Evolutionary conservation across 768 basidiomycete species (phyloP).

Genomic region (Strobilomyces confusus): DNA sequence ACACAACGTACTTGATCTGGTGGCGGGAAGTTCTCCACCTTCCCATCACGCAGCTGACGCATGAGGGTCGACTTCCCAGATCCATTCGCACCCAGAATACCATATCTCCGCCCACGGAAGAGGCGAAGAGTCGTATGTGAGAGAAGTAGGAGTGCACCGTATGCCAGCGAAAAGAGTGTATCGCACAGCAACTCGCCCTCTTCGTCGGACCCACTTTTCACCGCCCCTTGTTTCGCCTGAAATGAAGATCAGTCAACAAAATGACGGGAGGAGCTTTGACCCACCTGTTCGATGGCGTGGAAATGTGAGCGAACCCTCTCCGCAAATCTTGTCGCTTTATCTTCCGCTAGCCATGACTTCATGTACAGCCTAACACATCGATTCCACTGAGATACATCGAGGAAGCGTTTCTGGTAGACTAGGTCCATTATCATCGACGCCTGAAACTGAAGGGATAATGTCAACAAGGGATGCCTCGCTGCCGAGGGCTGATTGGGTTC

Average conservation of each 20-base stretch:
- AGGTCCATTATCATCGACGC: conserved; percentile 77
- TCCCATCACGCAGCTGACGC: conserved; percentile 92
- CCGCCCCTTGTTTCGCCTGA: conserved; percentile 56
- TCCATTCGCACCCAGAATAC: conserved; percentile 94
- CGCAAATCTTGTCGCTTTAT: conserved; percentile 47
- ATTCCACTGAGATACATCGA: conserved; percentile 55
- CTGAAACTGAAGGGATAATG: conserved; percentile 62
- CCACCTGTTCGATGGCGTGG: conserved; percentile 67
- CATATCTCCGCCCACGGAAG: conserved; percentile 88
- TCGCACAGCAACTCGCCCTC: conserved; percentile 89
- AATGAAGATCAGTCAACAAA: conserved; percentile 8
- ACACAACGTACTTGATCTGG: conserved; percentile 82
- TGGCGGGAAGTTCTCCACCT: conserved; percentile 94
- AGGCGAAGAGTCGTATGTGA: conserved; percentile 92
- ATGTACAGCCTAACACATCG: conserved; percentile 72
- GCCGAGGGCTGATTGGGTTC: conserved; percentile 49
- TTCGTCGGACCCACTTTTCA: conserved; percentile 42
- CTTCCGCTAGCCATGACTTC: conserved; percentile 62
- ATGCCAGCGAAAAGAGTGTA: conserved; percentile 92
- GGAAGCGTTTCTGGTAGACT: conserved; percentile 53
- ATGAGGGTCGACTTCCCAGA: conserved; percentile 94
- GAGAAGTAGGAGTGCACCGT: conserved; percentile 89
- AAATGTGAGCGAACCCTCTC: conserved; percentile 71
- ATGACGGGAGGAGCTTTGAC: conserved; percentile 11
- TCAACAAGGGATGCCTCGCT: conserved; percentile 55